Percentiles rank a stretch among this genome's conserved stretches.
These are phyloP conservation scores for Phenoliferia sp. DNA, from an alignment of 1,284 basidiomycete species.

Conservation along the genomic window DNA sequence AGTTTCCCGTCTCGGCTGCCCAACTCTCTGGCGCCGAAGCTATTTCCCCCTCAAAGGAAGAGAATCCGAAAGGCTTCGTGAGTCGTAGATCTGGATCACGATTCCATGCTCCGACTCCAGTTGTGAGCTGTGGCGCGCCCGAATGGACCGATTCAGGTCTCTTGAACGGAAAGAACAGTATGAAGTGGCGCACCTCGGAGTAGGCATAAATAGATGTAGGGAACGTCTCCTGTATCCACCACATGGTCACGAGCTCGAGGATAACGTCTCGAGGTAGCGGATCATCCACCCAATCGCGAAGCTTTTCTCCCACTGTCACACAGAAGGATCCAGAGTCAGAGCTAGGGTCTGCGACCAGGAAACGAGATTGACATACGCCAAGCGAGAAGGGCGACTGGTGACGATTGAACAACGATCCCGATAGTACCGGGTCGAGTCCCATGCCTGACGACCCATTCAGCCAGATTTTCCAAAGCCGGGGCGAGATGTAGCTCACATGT, in stretches of 20 bases:
- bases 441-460: too few species aligned
- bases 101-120: slow-evolving; percentile 30
- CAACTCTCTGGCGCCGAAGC: slow-evolving; percentile 41
- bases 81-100: slow-evolving; percentile 35
- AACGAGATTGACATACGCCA: slow-evolving; percentile 36
- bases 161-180: slow-evolving; percentile 1
- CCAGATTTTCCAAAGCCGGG: too few species aligned
- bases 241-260: slow-evolving; percentile 43
- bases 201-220: slow-evolving; percentile 47
- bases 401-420: slow-evolving; percentile 40
- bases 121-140: slow-evolving; percentile 8
- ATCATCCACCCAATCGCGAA: slow-evolving; percentile 43
- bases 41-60: slow-evolving; percentile 44
- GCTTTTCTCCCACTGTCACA: slow-evolving; percentile 46
- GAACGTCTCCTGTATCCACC: slow-evolving; percentile 45
- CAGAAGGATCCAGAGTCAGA: not conserved
- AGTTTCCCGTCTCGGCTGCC: slow-evolving; percentile 41
- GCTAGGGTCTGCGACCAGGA: not conserved
- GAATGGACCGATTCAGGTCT: not conserved
- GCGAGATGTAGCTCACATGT: too few species aligned
- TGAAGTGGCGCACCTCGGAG: slow-evolving; percentile 38
- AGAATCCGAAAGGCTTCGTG: slow-evolving; percentile 44
- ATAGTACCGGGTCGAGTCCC: slow-evolving; percentile 45
- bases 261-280: slow-evolving; percentile 36
- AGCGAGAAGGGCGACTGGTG: slow-evolving; percentile 44